Evolutionary conservation across 371 early-diverging fungal species (phyloP).

Genomic region (Lichtheimia hyalospora): DNA sequence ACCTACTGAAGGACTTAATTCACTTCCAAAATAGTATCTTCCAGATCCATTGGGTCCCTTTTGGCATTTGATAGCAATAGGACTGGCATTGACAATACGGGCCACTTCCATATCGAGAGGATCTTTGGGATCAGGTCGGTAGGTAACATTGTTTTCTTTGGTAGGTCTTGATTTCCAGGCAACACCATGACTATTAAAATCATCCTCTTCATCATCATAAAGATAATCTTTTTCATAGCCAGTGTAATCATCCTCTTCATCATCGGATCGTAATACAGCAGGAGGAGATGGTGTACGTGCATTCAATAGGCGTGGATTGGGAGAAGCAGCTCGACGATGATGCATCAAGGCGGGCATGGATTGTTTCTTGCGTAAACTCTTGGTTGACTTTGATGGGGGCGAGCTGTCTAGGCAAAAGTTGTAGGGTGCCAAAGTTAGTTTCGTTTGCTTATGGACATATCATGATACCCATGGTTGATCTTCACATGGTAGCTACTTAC

Average conservation of each 20-base stretch:
- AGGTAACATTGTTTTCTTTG: slow-evolving; percentile 16
- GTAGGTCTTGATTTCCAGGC: slow-evolving; percentile 2
- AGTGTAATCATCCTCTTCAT: slow-evolving; percentile 3
- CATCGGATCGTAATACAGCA: slow-evolving; percentile 1
- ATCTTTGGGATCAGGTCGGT: slow-evolving; percentile 50
- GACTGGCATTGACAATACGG: slow-evolving; percentile 50
- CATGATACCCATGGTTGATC: slow-evolving; percentile 4
- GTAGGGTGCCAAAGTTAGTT: too few relatives aligned
- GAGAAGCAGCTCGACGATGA: slow-evolving; percentile 8
- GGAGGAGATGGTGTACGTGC: slow-evolving; percentile 19
- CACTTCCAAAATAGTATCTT: slow-evolving; percentile 63
- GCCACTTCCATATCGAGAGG: slow-evolving; percentile 59
- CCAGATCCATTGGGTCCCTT: slow-evolving; percentile 31
- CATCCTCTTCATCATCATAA: slow-evolving; percentile 8
- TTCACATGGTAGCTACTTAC: slow-evolving; percentile 1
- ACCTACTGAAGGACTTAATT: slow-evolving; percentile 39
- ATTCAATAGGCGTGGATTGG: slow-evolving; percentile 2
- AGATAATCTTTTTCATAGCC: slow-evolving; percentile 7
- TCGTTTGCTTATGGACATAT: too few relatives aligned
- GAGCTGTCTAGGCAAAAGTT: slow-evolving; percentile 16
- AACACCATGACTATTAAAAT: too few relatives aligned
- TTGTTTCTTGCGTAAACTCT: slow-evolving; percentile 22
- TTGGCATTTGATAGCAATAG: slow-evolving; percentile 50
- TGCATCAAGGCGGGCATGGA: slow-evolving; percentile 25
- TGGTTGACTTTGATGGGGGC: slow-evolving; percentile 6